Base-by-base conservation (phyloP, 2,329 filamentous ascomycete species). In the Pestalotiopsis sp. region DNA sequence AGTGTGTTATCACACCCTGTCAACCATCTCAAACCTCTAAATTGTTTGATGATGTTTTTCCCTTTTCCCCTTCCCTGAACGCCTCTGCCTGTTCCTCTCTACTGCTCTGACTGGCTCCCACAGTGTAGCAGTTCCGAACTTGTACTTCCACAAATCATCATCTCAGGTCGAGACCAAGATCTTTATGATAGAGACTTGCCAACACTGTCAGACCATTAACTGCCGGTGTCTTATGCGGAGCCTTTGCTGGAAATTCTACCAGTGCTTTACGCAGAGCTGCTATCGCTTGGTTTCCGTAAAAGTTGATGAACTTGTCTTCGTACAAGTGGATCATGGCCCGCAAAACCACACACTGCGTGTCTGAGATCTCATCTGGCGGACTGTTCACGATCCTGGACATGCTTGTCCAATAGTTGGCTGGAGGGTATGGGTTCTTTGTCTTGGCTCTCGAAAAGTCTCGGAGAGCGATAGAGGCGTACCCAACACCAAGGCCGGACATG, bases 401-500 rank as follows among this genome's bases (percentile, higher is more conserved):
- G 0, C 92, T 87, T 49, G 85, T 86, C 96, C 96, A 99, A 83
- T 96, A 98, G 67, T 95, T 86, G 0, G 85, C 86, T 63, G 92
- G 93, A 3, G 91, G 94, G 80, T 89, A 96, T 0, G 91, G 94
- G 73, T 95, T 95, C 60, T 83, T 84, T 71, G 90, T 90, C 52
- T 85, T 83, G 1, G 90, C 88, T 71, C 88, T 91, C 71, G 88
- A 88, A 76, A 97, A 97, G 78, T 97, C 93, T 62, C 95, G 90
- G 9, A 98, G 84, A 1, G 93, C 90, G 49, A 98, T 85, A 1
- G 95, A 90, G 0, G 94, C 93, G 76, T 92, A 99, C 0, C 95
- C 95, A 3, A 92, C 91, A 1, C 90, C 94, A 0, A 98, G 84
- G 0, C 94, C 95, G 3, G 89, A 91, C 91, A 97, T 95, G 69